A percentile compares a stretch with the other conserved stretches of the same genome.
phyloP scores from a whole-genome alignment of 2,329 filamentous ascomycete genomes.

The Thielaviopsis musarum region DNA sequence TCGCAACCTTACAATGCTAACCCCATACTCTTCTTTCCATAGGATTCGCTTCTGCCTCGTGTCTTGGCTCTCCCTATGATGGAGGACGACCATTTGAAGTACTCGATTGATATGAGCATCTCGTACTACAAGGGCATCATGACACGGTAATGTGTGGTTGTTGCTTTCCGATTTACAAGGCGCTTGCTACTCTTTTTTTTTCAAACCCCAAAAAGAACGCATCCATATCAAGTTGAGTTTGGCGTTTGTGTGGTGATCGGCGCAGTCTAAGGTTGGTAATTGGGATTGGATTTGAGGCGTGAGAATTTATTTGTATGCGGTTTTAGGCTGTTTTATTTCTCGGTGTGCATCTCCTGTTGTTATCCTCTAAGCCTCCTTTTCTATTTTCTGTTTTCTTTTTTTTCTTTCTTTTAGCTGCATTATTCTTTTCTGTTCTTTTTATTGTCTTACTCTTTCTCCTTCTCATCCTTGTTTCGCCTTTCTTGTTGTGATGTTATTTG shows the following conservation, averaged over 20 bases:
- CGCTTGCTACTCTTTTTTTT: background rate
- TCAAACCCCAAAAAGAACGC: background rate
- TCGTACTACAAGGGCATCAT: conserved; percentile 51
- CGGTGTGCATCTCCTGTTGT: background rate
- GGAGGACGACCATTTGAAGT: conserved; percentile 53
- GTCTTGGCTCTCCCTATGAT: conserved; percentile 49
- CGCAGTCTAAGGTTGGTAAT: background rate
- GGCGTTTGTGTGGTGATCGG: background rate
- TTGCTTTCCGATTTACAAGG: background rate
- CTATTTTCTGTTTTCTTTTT: background rate
- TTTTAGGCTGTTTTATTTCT: background rate
- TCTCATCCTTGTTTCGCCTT: background rate
- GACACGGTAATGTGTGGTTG: conserved; percentile 19
- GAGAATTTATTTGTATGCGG: background rate
- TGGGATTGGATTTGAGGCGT: background rate
- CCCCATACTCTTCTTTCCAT: background rate
- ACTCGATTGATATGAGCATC: conserved; percentile 53
- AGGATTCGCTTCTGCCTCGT: conserved; percentile 19
- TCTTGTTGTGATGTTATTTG: background rate
- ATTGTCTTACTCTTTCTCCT: conserved; percentile 1
- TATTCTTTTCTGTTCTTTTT: background rate
- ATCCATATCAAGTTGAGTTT: background rate
- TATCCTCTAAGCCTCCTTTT: background rate
- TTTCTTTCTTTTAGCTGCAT: background rate
- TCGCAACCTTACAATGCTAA: conserved; percentile 12